Evolutionary conservation across 1,139 yeast species (phyloP).

Genomic region (Trichomonascaceae sp.): DNA sequence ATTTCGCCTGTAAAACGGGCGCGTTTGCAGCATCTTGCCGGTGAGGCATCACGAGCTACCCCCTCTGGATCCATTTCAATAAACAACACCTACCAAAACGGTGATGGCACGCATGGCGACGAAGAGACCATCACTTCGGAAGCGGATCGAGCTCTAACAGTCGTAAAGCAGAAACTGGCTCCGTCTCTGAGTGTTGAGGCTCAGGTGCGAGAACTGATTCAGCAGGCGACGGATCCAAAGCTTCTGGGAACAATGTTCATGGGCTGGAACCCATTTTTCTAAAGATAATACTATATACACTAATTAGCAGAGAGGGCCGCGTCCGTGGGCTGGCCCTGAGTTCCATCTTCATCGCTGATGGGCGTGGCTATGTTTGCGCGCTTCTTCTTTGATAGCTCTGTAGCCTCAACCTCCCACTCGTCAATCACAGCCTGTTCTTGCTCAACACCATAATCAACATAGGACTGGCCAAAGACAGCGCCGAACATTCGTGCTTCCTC

Average conservation of each 20-base stretch:
- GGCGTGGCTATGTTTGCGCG: slow-evolving; percentile 12
- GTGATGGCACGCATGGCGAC: slow-evolving; percentile 15
- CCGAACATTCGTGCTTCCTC: slow-evolving; percentile 88
- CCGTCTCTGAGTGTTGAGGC: slow-evolving; percentile 73
- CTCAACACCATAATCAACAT: slow-evolving; percentile 53
- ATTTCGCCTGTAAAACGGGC: slow-evolving; percentile 43
- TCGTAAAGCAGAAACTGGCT: slow-evolving; percentile 63
- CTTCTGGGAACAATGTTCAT: slow-evolving; percentile 65
- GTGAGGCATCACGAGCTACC: slow-evolving; percentile 7
- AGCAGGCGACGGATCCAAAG: slow-evolving; percentile 54
- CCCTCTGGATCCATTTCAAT: background rate
- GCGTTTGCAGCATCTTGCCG: background rate
- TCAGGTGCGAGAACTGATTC: slow-evolving; percentile 63
- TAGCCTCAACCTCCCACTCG: slow-evolving; percentile 61
- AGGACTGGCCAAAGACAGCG: slow-evolving; percentile 49
- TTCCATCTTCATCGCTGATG: slow-evolving; percentile 4
- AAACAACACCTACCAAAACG: background rate
- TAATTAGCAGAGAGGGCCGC: too few species aligned
- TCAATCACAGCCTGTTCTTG: slow-evolving; percentile 61
- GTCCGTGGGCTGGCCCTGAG: too few species aligned
- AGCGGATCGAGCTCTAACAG: slow-evolving; percentile 64
- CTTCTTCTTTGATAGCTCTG: slow-evolving; percentile 21
- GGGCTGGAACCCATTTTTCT: slow-evolving; percentile 27
- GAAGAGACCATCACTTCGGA: slow-evolving; percentile 37
- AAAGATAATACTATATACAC: background rate